phyloP scores from a whole-genome alignment of 2,329 filamentous ascomycete genomes.

The Phaeosphaeria sp. region DNA sequence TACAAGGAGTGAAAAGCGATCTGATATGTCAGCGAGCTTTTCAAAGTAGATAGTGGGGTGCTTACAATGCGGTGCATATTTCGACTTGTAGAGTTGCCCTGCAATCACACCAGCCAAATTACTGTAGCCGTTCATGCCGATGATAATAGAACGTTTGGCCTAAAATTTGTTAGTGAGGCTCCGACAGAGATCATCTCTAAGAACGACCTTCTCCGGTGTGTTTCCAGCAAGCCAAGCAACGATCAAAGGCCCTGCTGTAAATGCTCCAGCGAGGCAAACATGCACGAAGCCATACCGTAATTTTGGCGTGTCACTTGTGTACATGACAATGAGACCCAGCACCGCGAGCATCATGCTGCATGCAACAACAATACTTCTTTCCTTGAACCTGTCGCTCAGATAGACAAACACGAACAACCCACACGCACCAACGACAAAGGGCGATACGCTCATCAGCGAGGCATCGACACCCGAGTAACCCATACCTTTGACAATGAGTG shows the following conservation, averaged over 20 bases:
- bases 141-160: background rate
- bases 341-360: constrained; percentile 3
- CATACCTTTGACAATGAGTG: background rate
- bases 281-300: background rate
- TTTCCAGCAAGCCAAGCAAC: background rate
- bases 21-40: background rate
- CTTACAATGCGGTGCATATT: constrained; percentile 1
- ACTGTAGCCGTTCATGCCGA: background rate
- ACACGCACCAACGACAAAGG: background rate
- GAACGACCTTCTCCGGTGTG: background rate
- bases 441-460: background rate
- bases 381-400: background rate
- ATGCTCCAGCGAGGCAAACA: background rate
- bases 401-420: background rate
- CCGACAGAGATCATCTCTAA: background rate
- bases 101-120: background rate
- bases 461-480: background rate
- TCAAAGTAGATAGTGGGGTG: background rate
- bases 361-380: background rate
- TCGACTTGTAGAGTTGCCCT: background rate
- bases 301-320: background rate
- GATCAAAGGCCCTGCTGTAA: background rate
- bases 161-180: background rate
- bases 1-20: background rate
- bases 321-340: background rate